A percentile compares a stretch with the other conserved stretches of the same genome.
Evolutionary conservation across 176 grass and related monocot genomes (phyloP).

Genomic region (Aegilops speltoides): DNA sequence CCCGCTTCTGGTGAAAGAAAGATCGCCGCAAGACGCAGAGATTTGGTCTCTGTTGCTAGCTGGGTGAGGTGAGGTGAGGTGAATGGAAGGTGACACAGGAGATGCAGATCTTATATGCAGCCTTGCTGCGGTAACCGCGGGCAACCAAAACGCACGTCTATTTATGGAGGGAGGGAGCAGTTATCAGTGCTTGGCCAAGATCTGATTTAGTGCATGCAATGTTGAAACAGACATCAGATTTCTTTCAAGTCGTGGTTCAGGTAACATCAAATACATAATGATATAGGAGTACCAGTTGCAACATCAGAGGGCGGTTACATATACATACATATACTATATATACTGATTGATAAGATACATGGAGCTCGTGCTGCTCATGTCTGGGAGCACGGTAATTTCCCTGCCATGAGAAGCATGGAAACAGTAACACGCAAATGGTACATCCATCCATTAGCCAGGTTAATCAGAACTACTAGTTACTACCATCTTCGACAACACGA

Average conservation of each 20-base stretch:
- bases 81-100: not conserved
- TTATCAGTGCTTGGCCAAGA: not conserved
- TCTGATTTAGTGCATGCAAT: not conserved
- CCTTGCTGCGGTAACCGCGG: conserved; percentile 1
- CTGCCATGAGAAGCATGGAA: conserved; percentile 8
- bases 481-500: not conserved
- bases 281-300: not conserved
- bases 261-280: not conserved
- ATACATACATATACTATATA: conserved; percentile 14
- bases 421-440: not conserved
- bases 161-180: not conserved
- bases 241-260: not conserved
- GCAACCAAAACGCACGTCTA: conserved; percentile 13
- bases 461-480: not conserved
- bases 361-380: not conserved
- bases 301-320: not conserved
- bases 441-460: conserved; percentile 7
- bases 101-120: conserved; percentile 1
- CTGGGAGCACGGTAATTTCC: conserved; percentile 17
- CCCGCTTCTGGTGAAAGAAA: not conserved
- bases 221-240: not conserved
- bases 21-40: not conserved
- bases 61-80: not conserved
- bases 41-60: not conserved
- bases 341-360: conserved; percentile 25